Base-by-base conservation (phyloP, 2,329 filamentous ascomycete species). In the Alternaria novae-zelandiae region DNA sequence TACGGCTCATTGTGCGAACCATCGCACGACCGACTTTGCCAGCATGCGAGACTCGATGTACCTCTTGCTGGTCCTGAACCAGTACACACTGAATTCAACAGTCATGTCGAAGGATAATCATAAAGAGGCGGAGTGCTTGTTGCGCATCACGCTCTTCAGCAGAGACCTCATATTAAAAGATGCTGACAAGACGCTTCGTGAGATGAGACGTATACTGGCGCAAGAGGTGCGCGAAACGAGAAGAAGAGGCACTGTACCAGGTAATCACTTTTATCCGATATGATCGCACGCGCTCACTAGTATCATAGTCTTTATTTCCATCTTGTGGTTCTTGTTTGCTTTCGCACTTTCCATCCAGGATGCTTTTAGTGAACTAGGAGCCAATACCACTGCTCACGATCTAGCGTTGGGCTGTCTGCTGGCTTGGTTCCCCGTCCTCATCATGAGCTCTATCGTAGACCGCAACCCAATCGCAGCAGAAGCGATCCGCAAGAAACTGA, bases 361-460 rank as follows among this genome's bases (percentile, higher is more conserved):
- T 7, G 77, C 80, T 0, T 81, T 81, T 43, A 74, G 69, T 2
- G 65, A 73, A 6, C 54, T 82, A 0, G 82, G 82, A 2, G 64
- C 78, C 11, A 82, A 82, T 36, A 73, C 79, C 3, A 81, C 79
- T 1, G 82, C 83, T 0, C 82, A 84, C 53, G 80, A 83, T 57
- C 75, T 85, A 0, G 80, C 82, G 2, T 64, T 85, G 0, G 83
- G 83, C 4, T 69, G 83, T 32, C 57, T 84, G 5, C 73, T 84
- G 5, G 77, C 80, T 6, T 85, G 83, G 83, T 74, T 85, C 3
- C 83, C 83, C 0, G 72, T 84, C 8, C 66, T 85, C 7, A 81
- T 84, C 32, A 70, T 83, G 41, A 77, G 79, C 43, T 80, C 78
- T 2, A 83, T 84, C 23, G 77, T 84, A 4, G 83, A 85, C 61